A percentile compares a stretch with the other conserved stretches of the same genome.
phyloP scores from a whole-genome alignment of 2,329 filamentous ascomycete species.

The Trichophyton benhamiae region DNA sequence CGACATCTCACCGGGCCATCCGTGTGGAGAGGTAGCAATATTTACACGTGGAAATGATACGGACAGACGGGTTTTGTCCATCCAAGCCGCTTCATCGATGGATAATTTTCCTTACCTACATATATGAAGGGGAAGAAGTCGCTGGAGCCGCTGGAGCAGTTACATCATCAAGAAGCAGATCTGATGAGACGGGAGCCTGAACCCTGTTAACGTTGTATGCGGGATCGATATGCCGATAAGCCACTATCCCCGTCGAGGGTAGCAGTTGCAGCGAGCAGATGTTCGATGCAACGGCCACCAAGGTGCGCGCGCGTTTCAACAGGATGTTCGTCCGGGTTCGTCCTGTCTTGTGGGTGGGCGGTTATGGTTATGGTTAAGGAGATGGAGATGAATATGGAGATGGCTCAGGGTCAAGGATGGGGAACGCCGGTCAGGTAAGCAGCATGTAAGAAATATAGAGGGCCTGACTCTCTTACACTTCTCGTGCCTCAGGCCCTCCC shows the following conservation, averaged over 20 bases:
- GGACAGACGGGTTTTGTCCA: neutral
- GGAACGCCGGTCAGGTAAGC: neutral
- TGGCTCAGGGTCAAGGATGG: neutral
- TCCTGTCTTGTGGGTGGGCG: neutral
- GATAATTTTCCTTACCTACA: neutral
- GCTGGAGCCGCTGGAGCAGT: neutral
- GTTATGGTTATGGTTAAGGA: neutral
- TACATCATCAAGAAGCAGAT: neutral
- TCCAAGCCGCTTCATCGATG: neutral
- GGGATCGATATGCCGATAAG: neutral
- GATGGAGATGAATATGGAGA: neutral
- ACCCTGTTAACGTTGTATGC: neutral
- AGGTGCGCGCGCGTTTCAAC: neutral
- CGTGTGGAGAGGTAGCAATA: neutral
- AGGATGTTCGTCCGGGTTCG: neutral
- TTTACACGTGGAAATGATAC: neutral
- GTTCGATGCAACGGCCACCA: neutral
- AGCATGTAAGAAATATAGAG: neutral
- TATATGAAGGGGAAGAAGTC: too few species aligned
- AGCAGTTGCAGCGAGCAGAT: neutral
- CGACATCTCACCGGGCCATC: neutral
- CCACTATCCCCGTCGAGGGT: neutral
- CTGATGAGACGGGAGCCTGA: neutral
- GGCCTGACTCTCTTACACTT: neutral
- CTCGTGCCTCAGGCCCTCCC: neutral